Percentiles rank a stretch among this genome's conserved stretches.
phyloP scores from a whole-genome alignment of 2,329 filamentous ascomycete genomes.

The Orbilia quercus region DNA sequence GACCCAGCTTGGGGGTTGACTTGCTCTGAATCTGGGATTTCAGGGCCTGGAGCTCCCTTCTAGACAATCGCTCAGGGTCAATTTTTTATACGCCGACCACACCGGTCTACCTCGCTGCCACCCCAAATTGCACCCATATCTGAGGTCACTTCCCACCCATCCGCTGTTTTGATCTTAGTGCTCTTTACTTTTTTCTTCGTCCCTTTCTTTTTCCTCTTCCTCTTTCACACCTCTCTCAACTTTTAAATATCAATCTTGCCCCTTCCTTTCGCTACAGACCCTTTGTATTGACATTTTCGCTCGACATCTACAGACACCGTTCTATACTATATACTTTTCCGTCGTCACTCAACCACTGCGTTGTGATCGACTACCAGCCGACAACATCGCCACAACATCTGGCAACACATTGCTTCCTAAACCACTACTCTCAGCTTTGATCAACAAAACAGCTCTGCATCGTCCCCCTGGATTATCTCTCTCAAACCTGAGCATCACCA shows the following conservation, averaged over 20 bases:
- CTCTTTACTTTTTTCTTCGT: slow-evolving; percentile 21
- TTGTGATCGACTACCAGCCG: slow-evolving; percentile 16
- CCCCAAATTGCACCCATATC: slow-evolving; percentile 43
- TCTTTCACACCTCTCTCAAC: slow-evolving; percentile 24
- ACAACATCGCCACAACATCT: slow-evolving; percentile 27
- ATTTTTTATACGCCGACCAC: slow-evolving; percentile 51
- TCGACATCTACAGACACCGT: slow-evolving; percentile 1
- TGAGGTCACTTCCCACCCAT: slow-evolving; percentile 21
- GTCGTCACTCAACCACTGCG: slow-evolving; percentile 26
- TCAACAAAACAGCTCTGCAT: slow-evolving; percentile 10
- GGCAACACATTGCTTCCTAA: slow-evolving; percentile 35
- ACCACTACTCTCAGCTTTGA: not conserved
- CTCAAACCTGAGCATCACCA: slow-evolving; percentile 49
- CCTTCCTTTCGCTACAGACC: slow-evolving; percentile 39
- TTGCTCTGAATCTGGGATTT: not conserved
- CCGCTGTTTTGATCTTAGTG: slow-evolving; percentile 38
- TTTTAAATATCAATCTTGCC: slow-evolving; percentile 53
- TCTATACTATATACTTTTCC: slow-evolving; percentile 11
- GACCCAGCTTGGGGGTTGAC: slow-evolving; percentile 22
- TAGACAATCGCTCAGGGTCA: slow-evolving; percentile 39
- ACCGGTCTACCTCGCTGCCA: slow-evolving; percentile 32
- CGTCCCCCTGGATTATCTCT: slow-evolving; percentile 20
- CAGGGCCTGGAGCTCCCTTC: slow-evolving; percentile 51
- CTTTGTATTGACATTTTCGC: slow-evolving; percentile 16
- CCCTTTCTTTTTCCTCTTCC: slow-evolving; percentile 25